These are phyloP conservation scores for Pseudomassariella vexata DNA, from an alignment of 2,329 filamentous ascomycete species.

Conservation along the genomic window DNA sequence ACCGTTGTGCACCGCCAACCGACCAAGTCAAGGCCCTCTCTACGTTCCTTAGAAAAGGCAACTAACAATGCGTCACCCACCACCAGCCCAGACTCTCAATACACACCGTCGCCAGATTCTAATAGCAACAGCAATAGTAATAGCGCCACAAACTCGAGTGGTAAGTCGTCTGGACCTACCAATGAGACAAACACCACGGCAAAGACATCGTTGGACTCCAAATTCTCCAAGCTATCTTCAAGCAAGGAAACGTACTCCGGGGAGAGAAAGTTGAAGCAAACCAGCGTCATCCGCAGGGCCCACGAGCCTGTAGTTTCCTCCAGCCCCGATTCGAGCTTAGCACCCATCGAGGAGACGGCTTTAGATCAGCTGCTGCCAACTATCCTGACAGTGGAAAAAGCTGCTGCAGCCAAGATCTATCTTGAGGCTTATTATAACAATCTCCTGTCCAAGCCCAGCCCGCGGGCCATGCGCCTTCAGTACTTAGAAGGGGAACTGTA, in stretches of 20 bases:
- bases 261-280: conserved; percentile 18
- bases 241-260: conserved; percentile 20
- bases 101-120: conserved; percentile 14
- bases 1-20: conserved; percentile 36
- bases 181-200: conserved; percentile 24
- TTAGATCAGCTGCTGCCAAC: conserved; percentile 20
- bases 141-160: conserved; percentile 17
- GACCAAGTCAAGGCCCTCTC: conserved; percentile 29
- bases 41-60: conserved; percentile 27
- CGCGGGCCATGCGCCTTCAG: conserved; percentile 55
- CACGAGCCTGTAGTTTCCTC: conserved; percentile 14
- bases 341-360: conserved; percentile 13
- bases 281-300: conserved; percentile 18
- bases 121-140: conserved; percentile 19
- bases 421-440: conserved; percentile 80
- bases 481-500: conserved; percentile 61
- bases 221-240: conserved; percentile 22
- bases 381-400: conserved; percentile 64
- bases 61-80: conserved; percentile 16
- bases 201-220: conserved; percentile 36
- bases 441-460: conserved; percentile 50
- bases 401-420: conserved; percentile 76
- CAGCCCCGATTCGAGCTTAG: conserved; percentile 22
- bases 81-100: conserved; percentile 14
- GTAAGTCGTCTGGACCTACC: conserved; percentile 18